phyloP scores from a whole-genome alignment of 2,329 filamentous ascomycete genomes.

The Penicillium psychrosexuale region DNA sequence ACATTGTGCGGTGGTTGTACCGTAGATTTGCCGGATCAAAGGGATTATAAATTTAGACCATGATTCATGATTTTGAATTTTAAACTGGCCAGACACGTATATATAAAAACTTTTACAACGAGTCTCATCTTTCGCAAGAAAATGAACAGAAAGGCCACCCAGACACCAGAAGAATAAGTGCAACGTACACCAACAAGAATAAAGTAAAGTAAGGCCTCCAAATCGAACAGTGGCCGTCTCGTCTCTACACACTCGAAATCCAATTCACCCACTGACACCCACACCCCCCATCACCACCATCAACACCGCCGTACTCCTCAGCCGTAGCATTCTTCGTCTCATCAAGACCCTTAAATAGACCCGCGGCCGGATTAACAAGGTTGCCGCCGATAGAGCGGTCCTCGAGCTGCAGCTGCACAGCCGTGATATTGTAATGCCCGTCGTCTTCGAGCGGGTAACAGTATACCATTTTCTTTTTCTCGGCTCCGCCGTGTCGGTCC shows the following conservation, averaged over 20 bases:
- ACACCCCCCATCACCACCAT: slow-evolving; percentile 60
- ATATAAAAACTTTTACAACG: not conserved
- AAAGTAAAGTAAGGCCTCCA: not conserved
- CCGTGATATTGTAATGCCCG: slow-evolving; percentile 45
- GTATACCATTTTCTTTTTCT: slow-evolving; percentile 56
- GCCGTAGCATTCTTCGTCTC: slow-evolving; percentile 5
- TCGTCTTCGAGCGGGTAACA: slow-evolving; percentile 56
- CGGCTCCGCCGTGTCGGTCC: slow-evolving; percentile 58
- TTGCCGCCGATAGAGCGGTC: slow-evolving; percentile 50
- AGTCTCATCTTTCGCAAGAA: not conserved
- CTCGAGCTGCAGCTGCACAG: slow-evolving; percentile 52
- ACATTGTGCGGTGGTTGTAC: not conserved
- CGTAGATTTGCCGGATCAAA: not conserved
- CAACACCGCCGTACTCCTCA: slow-evolving; percentile 47
- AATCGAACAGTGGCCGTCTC: not conserved
- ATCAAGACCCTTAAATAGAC: slow-evolving; percentile 38
- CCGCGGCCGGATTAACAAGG: slow-evolving; percentile 51
- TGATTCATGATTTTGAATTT: not conserved
- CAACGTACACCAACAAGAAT: not conserved
- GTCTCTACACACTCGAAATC: slow-evolving; percentile 16
- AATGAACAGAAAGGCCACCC: not conserved
- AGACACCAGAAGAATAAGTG: not conserved
- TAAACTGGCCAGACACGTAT: not conserved
- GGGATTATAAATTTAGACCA: too few species aligned
- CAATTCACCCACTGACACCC: slow-evolving; percentile 60